Evolutionary conservation across 164 flowering plant genomes (phyloP).

Genomic region (Taxillus chinensis): DNA sequence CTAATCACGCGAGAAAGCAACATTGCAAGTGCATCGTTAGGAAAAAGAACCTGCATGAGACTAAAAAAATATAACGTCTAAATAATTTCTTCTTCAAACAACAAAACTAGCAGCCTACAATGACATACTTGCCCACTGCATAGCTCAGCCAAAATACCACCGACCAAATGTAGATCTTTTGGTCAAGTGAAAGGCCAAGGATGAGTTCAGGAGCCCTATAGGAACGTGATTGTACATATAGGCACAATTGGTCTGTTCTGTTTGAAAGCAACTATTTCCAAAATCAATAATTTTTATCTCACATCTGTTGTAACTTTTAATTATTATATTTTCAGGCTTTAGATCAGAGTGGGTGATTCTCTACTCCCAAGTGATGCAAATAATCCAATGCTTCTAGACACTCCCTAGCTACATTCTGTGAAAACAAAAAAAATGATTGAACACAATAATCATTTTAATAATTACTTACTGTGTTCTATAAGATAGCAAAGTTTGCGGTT

Average conservation of each 20-base stretch:
- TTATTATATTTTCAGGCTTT: conserved; percentile 93
- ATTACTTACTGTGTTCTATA: too few species aligned
- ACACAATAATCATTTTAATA: too few species aligned
- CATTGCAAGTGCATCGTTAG: conserved; percentile 64
- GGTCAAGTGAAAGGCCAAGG: conserved; percentile 73
- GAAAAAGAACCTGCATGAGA: conserved; percentile 70
- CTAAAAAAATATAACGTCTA: neutral
- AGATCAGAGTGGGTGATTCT: conserved; percentile 89
- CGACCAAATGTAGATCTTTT: conserved; percentile 90
- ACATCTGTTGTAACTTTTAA: conserved; percentile 81
- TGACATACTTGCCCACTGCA: conserved; percentile 77
- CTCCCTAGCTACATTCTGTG: conserved; percentile 74
- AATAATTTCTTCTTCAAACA: neutral
- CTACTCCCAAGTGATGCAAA: conserved; percentile 72
- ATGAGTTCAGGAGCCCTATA: conserved; percentile 98
- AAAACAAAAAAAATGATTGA: conserved; percentile 16
- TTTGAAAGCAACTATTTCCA: conserved; percentile 88
- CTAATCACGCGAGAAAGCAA: conserved; percentile 75
- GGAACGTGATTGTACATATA: conserved; percentile 92
- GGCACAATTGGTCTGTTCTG: conserved; percentile 78
- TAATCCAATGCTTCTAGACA: conserved; percentile 80
- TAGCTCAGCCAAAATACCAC: conserved; percentile 87
- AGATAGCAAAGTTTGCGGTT: too few species aligned
- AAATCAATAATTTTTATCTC: conserved; percentile 92
- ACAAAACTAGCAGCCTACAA: neutral